phyloP scores from a whole-genome alignment of 345 rosid species.

The Triadica sebifera region DNA sequence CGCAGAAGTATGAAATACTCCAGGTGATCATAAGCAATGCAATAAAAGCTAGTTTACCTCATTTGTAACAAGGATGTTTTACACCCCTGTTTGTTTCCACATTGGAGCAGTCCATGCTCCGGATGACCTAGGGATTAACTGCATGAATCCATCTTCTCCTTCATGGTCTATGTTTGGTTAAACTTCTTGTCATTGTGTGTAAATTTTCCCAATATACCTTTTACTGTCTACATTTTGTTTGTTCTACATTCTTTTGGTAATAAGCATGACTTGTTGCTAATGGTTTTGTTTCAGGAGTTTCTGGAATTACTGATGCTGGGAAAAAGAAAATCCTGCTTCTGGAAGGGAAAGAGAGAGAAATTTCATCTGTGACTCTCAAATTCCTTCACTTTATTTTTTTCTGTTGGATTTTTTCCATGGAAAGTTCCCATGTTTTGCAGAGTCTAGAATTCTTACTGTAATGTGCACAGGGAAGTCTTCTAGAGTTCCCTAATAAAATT shows the following conservation, averaged over 20 bases:
- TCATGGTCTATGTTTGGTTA: neutral
- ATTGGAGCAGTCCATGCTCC: too few species aligned
- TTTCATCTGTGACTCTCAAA: conserved; percentile 41
- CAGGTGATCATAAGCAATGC: neutral
- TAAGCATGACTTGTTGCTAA: neutral
- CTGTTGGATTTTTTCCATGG: neutral
- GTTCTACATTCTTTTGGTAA: neutral
- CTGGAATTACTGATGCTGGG: conserved; percentile 37
- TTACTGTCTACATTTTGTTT: neutral
- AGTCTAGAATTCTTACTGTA: neutral
- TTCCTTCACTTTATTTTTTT: conserved; percentile 14
- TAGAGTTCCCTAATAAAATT: neutral
- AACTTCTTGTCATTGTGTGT: neutral
- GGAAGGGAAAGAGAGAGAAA: conserved; percentile 64
- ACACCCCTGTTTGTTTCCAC: too few species aligned
- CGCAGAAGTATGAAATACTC: too few species aligned
- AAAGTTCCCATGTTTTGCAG: neutral
- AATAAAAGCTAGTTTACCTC: too few species aligned
- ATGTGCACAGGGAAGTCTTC: neutral
- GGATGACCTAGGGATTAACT: too few species aligned
- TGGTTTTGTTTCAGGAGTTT: conserved; percentile 38
- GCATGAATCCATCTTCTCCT: too few species aligned
- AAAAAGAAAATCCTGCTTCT: conserved; percentile 55
- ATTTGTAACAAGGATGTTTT: too few species aligned
- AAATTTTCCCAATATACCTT: neutral